Evolutionary conservation across 441 rosid species (phyloP), one percentile per base, ranked within the genome.

Genomic region (Theobroma grandiflorum): DNA sequence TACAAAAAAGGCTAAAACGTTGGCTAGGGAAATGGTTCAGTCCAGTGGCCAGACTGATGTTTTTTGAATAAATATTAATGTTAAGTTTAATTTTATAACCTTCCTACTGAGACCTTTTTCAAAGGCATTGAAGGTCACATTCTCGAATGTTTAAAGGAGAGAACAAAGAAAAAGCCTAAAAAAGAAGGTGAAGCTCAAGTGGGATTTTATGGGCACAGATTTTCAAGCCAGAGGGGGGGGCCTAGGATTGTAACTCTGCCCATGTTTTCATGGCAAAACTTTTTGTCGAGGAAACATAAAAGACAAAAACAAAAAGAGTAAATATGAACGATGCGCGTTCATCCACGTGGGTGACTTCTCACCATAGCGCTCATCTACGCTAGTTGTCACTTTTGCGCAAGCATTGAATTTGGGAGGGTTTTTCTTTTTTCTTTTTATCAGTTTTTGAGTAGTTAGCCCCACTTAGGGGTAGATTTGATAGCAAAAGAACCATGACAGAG

Each of bases 301-400:
- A 49, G 9, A 18, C 4, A 35, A 4, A 42, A 6, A 26, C 1
- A 45, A 16, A 22, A 14, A 33, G 43, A 59, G 76, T 57, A 63
- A 83, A 74, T 57, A 80, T 78, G 53, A 70, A 78, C 78, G 74
- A 78, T 80, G 79, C 77, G 40, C 77, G 52, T 35, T 74, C 67
- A 58, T 80, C 78, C 59, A 82, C 84, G 8, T 71, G 80, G 37
- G 16, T 67, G 11, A 10, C 26, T 20, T 16, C 59, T 75, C 62
- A 47, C 47, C 73, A n/a, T 50, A 61, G 16, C 26, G 6, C 14
- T 20, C 42, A 26, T 6, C 0, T 20, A 37, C 14, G 45, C 9
- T 3, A 71, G 35, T 35, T 52, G 15, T 72, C 62, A 15, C 8
- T 43, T 74, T 20, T 7, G 14, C 50, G 26, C 42, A 52, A 43